Conservation (phyloP, 2,329 filamentous ascomycete species). For the Colletotrichum magnum region DNA sequence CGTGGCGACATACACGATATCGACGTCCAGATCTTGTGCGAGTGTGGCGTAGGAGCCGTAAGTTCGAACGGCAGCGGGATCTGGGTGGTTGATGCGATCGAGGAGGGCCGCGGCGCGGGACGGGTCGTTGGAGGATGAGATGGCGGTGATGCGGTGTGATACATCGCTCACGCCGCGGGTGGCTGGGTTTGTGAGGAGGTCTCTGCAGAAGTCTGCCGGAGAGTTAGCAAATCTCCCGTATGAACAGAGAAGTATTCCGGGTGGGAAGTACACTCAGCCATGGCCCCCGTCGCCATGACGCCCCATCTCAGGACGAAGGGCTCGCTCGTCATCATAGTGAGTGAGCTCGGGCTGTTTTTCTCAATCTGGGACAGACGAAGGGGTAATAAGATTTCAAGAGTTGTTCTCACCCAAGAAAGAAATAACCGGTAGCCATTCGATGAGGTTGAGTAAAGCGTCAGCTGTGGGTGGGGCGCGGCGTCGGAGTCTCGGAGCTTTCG, state of each 20-base stretch:
- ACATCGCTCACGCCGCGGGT: slow-evolving; percentile 79
- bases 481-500: too few species aligned
- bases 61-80: slow-evolving; percentile 75
- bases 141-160: slow-evolving; percentile 78
- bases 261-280: slow-evolving; percentile 65
- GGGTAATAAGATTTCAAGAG: too few species aligned
- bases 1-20: slow-evolving; percentile 90
- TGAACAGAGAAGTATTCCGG: too few species aligned
- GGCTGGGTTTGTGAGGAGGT: slow-evolving; percentile 81
- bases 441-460: too few species aligned
- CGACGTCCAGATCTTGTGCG: slow-evolving; percentile 81
- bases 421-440: too few species aligned
- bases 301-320: slow-evolving; percentile 69
- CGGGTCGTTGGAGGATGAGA: slow-evolving; percentile 85
- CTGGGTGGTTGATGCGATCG: slow-evolving; percentile 78
- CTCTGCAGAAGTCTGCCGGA: slow-evolving; percentile 82
- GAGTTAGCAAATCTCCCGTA: too few species aligned
- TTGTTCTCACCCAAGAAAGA: too few species aligned
- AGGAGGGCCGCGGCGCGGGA: slow-evolving; percentile 85
- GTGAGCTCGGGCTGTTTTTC: neutral
- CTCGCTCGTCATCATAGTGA: slow-evolving; percentile 63
- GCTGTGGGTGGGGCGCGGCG: too few species aligned
- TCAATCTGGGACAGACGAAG: too few species aligned
- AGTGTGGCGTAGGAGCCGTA: slow-evolving; percentile 89
- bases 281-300: slow-evolving; percentile 72